Conservation (phyloP, 306 rosid genomes). For the Vicia faba region DNA sequence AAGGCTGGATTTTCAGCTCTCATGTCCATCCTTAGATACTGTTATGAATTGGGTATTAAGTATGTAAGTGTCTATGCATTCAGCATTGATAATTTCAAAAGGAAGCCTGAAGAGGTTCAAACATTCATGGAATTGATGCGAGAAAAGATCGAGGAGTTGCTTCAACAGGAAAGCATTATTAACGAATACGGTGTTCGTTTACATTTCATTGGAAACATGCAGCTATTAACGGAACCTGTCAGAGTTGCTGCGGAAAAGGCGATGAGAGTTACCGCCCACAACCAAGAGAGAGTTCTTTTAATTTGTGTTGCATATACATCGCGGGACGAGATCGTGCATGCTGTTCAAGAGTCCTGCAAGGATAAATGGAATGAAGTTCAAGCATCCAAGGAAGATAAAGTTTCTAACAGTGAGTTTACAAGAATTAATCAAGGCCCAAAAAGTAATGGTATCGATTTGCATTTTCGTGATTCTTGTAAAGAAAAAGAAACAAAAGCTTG, state of each 20-base stretch:
- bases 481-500: conserved; percentile 15
- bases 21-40: conserved; percentile 55
- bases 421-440: conserved; percentile 27
- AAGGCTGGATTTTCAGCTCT: conserved; percentile 66
- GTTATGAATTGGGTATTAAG: conserved; percentile 74
- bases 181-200: conserved; percentile 62
- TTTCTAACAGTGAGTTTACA: conserved; percentile 37
- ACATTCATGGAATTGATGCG: conserved; percentile 69
- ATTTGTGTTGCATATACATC: conserved; percentile 77
- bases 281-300: conserved; percentile 51
- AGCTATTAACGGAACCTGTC: conserved; percentile 55
- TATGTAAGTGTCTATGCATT: conserved; percentile 74
- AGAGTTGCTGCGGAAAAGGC: conserved; percentile 68
- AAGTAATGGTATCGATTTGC: conserved; percentile 37
- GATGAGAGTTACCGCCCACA: conserved; percentile 64
- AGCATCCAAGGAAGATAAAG: conserved; percentile 30
- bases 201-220: conserved; percentile 65
- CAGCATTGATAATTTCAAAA: conserved; percentile 81
- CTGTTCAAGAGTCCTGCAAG: conserved; percentile 62
- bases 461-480: conserved; percentile 37
- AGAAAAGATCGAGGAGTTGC: conserved; percentile 68
- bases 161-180: conserved; percentile 52
- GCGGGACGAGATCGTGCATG: conserved; percentile 63
- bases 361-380: conserved; percentile 51
- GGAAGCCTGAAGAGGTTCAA: conserved; percentile 62